These are phyloP conservation scores for Nigrospora oryzae DNA, from an alignment of 2,329 filamentous ascomycete species.

Conservation along the genomic window DNA sequence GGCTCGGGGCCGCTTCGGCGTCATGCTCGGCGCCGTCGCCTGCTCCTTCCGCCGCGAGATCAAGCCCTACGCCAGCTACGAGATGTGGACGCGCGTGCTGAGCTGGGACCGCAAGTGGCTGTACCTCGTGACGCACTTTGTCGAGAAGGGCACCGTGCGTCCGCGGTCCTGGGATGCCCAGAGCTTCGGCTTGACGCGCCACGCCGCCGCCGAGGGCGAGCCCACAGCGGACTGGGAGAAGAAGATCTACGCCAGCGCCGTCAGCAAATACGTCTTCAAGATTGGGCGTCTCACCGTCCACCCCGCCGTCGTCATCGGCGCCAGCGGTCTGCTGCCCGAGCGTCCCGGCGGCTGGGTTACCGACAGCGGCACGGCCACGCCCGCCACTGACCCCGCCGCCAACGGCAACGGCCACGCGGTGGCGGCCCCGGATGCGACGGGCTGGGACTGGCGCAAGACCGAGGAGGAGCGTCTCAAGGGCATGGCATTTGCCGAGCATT, in stretches of 20 bases:
- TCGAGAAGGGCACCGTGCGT: conserved; percentile 50
- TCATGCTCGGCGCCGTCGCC: conserved; percentile 65
- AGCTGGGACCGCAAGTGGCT: conserved; percentile 78
- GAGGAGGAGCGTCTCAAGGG: conserved; percentile 48
- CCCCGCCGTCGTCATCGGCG: conserved; percentile 65
- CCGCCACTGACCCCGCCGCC: conserved; percentile 18
- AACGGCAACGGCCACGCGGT: conserved; percentile 27
- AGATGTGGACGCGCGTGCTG: conserved; percentile 65
- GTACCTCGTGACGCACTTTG: conserved; percentile 67
- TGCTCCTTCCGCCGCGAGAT: conserved; percentile 71
- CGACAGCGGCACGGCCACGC: conserved; percentile 9
- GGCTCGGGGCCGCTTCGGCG: conserved; percentile 44
- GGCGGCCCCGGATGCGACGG: conserved; percentile 23
- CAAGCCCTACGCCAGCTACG: conserved; percentile 57
- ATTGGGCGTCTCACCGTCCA: conserved; percentile 75
- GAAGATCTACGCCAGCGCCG: conserved; percentile 60
- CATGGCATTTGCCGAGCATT: conserved; percentile 44
- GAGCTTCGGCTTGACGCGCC: conserved; percentile 25
- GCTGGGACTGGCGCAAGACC: conserved; percentile 51
- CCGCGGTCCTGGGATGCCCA: conserved; percentile 45
- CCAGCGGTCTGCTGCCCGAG: conserved; percentile 65
- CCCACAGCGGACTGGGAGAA: conserved; percentile 43
- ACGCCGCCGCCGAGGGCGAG: conserved; percentile 14
- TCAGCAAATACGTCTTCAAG: conserved; percentile 80
- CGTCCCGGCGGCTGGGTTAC: conserved; percentile 58